Evolutionary conservation across 192 early-diverging fungal species (phyloP).

Genomic region (Borealophlyctis nickersoniae): DNA sequence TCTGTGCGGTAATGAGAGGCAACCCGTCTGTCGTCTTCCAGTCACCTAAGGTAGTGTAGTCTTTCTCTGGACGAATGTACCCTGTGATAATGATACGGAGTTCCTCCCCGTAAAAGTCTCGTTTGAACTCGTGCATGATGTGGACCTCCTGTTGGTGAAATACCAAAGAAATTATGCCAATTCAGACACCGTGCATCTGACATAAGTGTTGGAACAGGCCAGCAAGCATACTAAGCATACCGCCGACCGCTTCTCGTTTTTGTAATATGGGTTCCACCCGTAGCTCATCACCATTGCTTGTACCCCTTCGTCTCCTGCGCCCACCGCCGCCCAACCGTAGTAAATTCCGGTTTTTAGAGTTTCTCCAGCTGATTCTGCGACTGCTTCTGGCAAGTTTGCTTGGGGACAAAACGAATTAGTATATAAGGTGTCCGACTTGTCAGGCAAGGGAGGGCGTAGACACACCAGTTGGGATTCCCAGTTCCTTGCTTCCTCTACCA

Average conservation of each 20-base stretch:
- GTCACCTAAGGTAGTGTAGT: constrained; percentile 79
- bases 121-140: constrained; percentile 79
- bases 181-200: no score
- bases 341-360: constrained; percentile 85
- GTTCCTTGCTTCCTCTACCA: constrained; percentile 92
- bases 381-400: constrained; percentile 88
- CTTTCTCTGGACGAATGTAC: constrained; percentile 84
- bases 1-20: not conserved
- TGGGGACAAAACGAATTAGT: constrained; percentile 9
- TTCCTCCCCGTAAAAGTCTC: constrained; percentile 89
- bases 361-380: constrained; percentile 60
- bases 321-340: constrained; percentile 89
- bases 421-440: constrained; percentile 4
- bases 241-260: constrained; percentile 94
- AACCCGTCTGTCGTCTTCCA: no score
- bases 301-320: constrained; percentile 48
- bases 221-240: constrained; percentile 40
- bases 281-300: constrained; percentile 98
- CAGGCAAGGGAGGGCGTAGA: no score
- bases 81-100: constrained; percentile 81
- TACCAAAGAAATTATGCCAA: no score
- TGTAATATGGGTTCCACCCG: constrained; percentile 99
- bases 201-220: no score
- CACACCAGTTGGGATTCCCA: constrained; percentile 94
- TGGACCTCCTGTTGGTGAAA: constrained; percentile 96